Evolutionary conservation across 164 flowering plant species (phyloP).

Genomic region (Akebia trifoliata): DNA sequence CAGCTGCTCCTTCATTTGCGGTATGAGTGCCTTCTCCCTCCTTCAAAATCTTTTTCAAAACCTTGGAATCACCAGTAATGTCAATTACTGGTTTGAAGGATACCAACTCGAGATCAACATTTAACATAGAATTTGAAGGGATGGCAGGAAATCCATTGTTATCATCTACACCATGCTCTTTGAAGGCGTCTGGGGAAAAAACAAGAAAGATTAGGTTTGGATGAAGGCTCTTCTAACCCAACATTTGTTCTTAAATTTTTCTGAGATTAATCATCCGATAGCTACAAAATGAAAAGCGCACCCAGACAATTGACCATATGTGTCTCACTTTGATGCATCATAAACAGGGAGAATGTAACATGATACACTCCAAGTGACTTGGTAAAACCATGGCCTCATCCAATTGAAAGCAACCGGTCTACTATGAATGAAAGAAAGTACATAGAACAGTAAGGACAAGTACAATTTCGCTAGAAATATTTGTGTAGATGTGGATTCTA

Average conservation of each 20-base stretch:
- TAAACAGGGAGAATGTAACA: too few relatives aligned
- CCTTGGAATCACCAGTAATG: conserved; percentile 45
- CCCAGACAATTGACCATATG: too few relatives aligned
- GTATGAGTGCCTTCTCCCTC: conserved; percentile 47
- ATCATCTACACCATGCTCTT: conserved; percentile 31
- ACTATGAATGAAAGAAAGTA: too few relatives aligned
- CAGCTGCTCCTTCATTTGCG: conserved; percentile 60
- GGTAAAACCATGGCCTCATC: too few relatives aligned
- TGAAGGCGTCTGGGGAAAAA: conserved; percentile 78
- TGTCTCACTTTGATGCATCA: too few relatives aligned
- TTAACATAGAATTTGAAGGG: conserved; percentile 38
- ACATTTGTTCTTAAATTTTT: neutral
- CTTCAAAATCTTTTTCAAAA: conserved; percentile 56
- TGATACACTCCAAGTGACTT: too few relatives aligned
- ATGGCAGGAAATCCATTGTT: conserved; percentile 23
- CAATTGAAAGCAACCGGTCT: too few relatives aligned
- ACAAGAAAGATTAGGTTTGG: conserved; percentile 6
- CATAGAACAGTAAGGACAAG: neutral
- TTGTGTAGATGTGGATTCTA: neutral
- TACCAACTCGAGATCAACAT: conserved; percentile 39
- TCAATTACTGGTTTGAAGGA: conserved; percentile 57
- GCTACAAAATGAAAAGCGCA: neutral
- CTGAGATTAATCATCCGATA: neutral
- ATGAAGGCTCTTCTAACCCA: neutral
- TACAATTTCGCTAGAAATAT: neutral